phyloP scores from a whole-genome alignment of 805 yeast genomes.

The Spathaspora boniae region DNA sequence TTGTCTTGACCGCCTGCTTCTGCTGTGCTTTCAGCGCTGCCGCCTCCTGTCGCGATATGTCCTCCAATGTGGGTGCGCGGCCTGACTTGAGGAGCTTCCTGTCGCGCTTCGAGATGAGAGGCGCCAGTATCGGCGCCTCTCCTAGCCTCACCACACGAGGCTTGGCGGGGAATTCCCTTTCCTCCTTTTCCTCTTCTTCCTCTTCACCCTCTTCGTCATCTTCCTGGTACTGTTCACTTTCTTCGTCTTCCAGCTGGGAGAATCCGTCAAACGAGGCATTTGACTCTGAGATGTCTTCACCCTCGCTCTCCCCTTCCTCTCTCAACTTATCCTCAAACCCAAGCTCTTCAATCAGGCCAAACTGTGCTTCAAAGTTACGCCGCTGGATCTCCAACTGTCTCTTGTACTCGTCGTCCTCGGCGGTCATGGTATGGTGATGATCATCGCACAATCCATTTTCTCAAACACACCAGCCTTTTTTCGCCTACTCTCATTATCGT shows the following conservation, averaged over 20 bases:
- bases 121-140: constrained; percentile 20
- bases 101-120: constrained; percentile 42
- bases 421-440: constrained; percentile 9
- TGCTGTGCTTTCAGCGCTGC: constrained; percentile 25
- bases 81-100: constrained; percentile 56
- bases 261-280: constrained; percentile 14
- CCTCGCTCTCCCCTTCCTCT: constrained; percentile 22
- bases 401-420: constrained; percentile 29
- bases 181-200: constrained; percentile 12
- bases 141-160: constrained; percentile 51
- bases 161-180: constrained; percentile 12
- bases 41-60: constrained; percentile 23
- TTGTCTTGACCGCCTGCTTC: constrained; percentile 32
- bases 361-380: constrained; percentile 59
- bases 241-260: constrained; percentile 13
- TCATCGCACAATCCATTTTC: constrained; percentile 1
- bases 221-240: constrained; percentile 13
- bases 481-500: background rate
- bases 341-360: constrained; percentile 54
- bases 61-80: constrained; percentile 49
- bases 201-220: constrained; percentile 5
- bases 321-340: constrained; percentile 29
- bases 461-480: background rate
- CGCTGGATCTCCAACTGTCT: constrained; percentile 50
- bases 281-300: constrained; percentile 11